Conservation (phyloP, 352 stramenopile species). For the Globisporangium parvum region DNA sequence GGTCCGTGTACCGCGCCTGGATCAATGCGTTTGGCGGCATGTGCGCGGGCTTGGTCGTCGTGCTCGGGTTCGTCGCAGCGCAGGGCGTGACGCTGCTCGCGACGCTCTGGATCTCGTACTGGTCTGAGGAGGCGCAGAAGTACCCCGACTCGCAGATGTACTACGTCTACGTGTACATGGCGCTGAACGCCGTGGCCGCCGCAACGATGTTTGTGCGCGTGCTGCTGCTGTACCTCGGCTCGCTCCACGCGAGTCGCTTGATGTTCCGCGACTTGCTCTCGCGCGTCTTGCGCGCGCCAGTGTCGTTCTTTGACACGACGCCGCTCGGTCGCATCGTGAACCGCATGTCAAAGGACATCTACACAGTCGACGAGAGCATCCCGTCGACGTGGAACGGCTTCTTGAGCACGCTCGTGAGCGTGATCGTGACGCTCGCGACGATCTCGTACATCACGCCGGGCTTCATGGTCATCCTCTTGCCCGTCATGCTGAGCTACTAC, state of each 20-base stretch:
- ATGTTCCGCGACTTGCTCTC: constrained; percentile 77
- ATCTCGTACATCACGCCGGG: constrained; percentile 66
- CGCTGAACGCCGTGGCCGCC: constrained; percentile 51
- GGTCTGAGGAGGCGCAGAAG: constrained; percentile 49
- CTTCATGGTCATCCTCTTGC: constrained; percentile 71
- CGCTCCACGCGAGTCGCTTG: constrained; percentile 43
- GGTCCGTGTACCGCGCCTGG: constrained; percentile 63
- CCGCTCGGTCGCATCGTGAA: constrained; percentile 76
- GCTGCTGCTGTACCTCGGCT: constrained; percentile 51
- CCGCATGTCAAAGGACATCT: constrained; percentile 70
- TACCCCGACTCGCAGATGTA: constrained; percentile 50
- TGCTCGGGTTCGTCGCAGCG: constrained; percentile 36
- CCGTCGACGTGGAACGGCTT: constrained; percentile 62
- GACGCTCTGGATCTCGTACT: constrained; percentile 90
- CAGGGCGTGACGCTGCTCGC: constrained; percentile 54
- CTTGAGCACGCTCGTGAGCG: constrained; percentile 65
- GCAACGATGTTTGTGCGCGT: constrained; percentile 58
- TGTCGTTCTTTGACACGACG: constrained; percentile 81
- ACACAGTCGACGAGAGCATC: constrained; percentile 72
- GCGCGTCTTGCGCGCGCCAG: constrained; percentile 84
- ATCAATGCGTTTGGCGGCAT: constrained; percentile 61
- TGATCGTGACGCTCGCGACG: constrained; percentile 53
- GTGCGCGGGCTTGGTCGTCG: constrained; percentile 31
- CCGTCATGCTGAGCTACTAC: constrained; percentile 62
- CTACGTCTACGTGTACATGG: constrained; percentile 84